Evolutionary conservation across 306 rosid species (phyloP), one percentile per base, ranked within the genome.

Genomic region (Inga leiocalycina): DNA sequence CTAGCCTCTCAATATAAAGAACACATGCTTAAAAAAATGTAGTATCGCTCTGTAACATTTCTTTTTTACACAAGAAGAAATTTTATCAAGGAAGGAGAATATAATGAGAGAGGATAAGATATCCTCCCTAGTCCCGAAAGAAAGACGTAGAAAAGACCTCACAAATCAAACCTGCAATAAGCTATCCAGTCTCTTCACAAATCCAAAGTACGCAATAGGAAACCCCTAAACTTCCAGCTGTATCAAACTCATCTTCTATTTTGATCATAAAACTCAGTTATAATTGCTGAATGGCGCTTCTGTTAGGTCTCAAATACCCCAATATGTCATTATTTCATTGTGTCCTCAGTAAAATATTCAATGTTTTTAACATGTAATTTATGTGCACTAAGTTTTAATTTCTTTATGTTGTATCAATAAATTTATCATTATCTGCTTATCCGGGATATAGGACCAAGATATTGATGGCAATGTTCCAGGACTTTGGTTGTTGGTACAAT

Each of bases 361-460:
- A 22, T 62, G 19, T 24, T 57, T 14, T 51, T 22, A 22, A 5
- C 86, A 39, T 52, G 69, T 67, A 56, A 49, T 79, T 32, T 27
- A 39, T 22, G 71, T 61, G 22, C 64, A 11, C 30, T 72, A 54
- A 71, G 79, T 51, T 49, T 46, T 20, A 49, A 64, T 65, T 87
- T 20, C 37, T 77, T 71, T 22, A 22, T 35, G 73, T 69, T 59
- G 52, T 39, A 80, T 74, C 52, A 68, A 68, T 59, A 44, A 57
- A 78, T 70, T 70, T 24, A 78, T 78, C 14, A 70, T 78, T 65
- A 52, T 56, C 20, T 41, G 67, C 62, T 78, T 65, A 52, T 46
- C 20, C 48, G 67, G 64, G 54, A 77, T 37, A 30, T 49, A 39
- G 62, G 71, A 57, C 68, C 71, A 59, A 78, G 79, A 84, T 81